Evolutionary conservation across 176 grass and related monocot species (phyloP).

Genomic region (Hyparrhenia diplandra): DNA sequence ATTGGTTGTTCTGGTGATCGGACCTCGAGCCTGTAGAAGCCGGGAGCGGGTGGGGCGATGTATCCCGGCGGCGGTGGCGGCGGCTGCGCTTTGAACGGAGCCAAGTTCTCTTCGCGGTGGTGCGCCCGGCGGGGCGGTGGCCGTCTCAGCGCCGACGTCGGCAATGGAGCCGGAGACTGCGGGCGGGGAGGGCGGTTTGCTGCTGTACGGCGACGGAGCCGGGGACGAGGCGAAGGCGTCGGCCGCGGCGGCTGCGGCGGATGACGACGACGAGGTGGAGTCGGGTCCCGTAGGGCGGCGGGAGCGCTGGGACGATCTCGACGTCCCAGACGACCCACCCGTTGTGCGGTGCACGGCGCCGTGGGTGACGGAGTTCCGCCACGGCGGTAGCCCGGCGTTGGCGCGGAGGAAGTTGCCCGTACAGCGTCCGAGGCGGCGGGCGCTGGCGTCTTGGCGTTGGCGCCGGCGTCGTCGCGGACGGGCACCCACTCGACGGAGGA

Average conservation of each 20-base stretch:
- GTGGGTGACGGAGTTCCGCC: conserved; percentile 75
- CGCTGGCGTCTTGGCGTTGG: not conserved
- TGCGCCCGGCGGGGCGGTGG: not conserved
- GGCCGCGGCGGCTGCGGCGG: not conserved
- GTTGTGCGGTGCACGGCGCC: conserved; percentile 49
- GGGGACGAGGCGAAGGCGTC: not conserved
- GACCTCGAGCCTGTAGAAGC: conserved; percentile 46
- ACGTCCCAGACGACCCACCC: conserved; percentile 83
- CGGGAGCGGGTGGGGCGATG: not conserved
- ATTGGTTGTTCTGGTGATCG: not conserved
- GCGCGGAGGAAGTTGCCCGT: conserved; percentile 75
- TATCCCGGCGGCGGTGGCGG: conserved; percentile 24
- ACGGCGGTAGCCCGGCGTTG: conserved; percentile 61
- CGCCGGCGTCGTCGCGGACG: conserved; percentile 39
- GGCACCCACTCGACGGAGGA: conserved; percentile 85
- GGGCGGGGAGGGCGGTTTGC: not conserved
- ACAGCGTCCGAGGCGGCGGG: conserved; percentile 45
- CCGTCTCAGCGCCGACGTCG: conserved; percentile 12
- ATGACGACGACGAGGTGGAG: not conserved
- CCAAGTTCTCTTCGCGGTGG: not conserved
- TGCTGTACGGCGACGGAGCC: not conserved
- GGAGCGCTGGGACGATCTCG: conserved; percentile 50
- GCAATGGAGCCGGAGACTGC: conserved; percentile 2
- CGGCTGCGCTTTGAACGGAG: conserved; percentile 10
- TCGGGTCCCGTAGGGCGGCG: not conserved